These are phyloP conservation scores for Candida ovalis DNA, from an alignment of 805 yeast species.

Conservation along the genomic window DNA sequence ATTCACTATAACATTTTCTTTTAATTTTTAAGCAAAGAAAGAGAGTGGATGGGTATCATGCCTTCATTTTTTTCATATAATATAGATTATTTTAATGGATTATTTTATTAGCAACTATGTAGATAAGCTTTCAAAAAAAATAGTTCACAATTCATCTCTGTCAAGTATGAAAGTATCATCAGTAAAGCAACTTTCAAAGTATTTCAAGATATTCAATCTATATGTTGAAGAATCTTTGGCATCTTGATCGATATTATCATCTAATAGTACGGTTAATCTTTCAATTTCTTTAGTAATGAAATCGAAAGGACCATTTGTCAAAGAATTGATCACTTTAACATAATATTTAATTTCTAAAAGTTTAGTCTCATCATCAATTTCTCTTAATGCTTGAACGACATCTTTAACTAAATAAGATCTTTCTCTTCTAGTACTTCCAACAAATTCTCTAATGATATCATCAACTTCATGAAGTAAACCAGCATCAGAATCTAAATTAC, in stretches of 20 bases:
- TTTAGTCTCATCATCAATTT: slow-evolving; percentile 25
- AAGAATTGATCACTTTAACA: slow-evolving; percentile 41
- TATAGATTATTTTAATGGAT: too few species aligned
- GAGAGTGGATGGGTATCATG: too few species aligned
- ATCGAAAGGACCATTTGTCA: slow-evolving; percentile 40
- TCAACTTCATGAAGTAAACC: slow-evolving; percentile 38
- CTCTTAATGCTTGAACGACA: slow-evolving; percentile 34
- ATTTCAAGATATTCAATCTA: slow-evolving; percentile 47
- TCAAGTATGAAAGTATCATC: slow-evolving; percentile 14
- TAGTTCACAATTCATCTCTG: slow-evolving; percentile 13
- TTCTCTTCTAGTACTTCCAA: slow-evolving; percentile 26
- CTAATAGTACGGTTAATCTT: slow-evolving; percentile 43
- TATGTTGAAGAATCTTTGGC: slow-evolving; percentile 48
- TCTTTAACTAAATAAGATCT: slow-evolving; percentile 28
- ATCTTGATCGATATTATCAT: slow-evolving; percentile 34
- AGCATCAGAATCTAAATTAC: slow-evolving; percentile 35
- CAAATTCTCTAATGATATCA: slow-evolving; percentile 28
- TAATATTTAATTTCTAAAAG: slow-evolving; percentile 41
- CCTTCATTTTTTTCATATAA: too few species aligned
- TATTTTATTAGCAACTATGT: background rate
- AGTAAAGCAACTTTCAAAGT: slow-evolving; percentile 23
- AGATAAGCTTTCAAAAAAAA: too few species aligned
- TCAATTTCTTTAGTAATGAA: slow-evolving; percentile 43
- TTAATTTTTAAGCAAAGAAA: too few species aligned
- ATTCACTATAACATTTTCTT: too few species aligned